Evolutionary conservation across 2,329 filamentous ascomycete genomes (phyloP), one percentile per base, ranked within the genome.

Genomic region (Fusarium pilosicola): DNA sequence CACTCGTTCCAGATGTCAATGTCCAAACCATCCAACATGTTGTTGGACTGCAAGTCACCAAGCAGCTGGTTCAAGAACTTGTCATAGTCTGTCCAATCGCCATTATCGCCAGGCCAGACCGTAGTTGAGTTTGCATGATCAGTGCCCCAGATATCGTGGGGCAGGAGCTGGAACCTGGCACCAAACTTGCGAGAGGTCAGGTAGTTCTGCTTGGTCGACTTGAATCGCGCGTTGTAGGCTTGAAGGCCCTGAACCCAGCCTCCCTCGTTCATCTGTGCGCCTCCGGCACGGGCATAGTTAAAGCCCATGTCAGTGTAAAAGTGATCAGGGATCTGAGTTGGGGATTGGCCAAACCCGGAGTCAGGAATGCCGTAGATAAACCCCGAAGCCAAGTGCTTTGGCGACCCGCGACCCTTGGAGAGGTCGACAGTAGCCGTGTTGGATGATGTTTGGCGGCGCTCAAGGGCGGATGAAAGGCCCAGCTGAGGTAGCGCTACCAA

Each of bases 1-100:
- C 5, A 60, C 57, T 62, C 58, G 10, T 62, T 62, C 58, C 58
- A 62, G 7, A 62, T 62, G n/a, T 62, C 58, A 3, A 62, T 28
- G 20, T 62, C 46, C 38, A 62, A 30, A 4, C 58, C 58, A 4
- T 54, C 46, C 28, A 62, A 3, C 58, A 62, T 62, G 17, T 62
- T 55, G 6, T 55, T 62, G 10, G 48, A 24, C 5, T 51, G 34
- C 58, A 55, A 55, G 18, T 62, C 58, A 38, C 34, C 44, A 51
- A 60, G 48, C 38, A 62, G 24, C 15, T 42, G 38, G 24, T 62
- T 20, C 14, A 62, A 22, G 20, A 62, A 62, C 38, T 55, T 42
- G 30, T 62, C 58, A 3, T 62, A 62, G 3, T 62, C 58, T 9
- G 38, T n/a, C 58, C 58, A 62, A 32, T 62, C 38, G 13, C 58